phyloP scores from a whole-genome alignment of 352 stramenopile species.

The Phytophthora agathidicida region DNA sequence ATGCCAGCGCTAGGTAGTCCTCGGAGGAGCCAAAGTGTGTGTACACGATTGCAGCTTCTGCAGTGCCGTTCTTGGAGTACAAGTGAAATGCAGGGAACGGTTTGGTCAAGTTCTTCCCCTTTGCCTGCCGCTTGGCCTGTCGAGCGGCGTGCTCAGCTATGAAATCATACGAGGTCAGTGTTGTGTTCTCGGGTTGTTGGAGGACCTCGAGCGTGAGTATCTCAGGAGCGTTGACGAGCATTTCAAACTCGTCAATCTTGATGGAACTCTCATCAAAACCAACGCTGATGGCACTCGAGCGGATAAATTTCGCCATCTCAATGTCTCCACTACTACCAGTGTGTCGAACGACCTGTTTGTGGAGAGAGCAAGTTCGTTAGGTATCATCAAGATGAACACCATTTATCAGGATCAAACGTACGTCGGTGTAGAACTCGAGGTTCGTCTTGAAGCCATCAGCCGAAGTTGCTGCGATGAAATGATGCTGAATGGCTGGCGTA shows the following conservation, averaged over 20 bases:
- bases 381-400: background rate
- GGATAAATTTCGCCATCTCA: constrained; percentile 83
- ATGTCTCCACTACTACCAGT: constrained; percentile 68
- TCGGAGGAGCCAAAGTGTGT: constrained; percentile 72
- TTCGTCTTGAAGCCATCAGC: constrained; percentile 67
- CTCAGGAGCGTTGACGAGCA: constrained; percentile 77
- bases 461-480: constrained; percentile 78
- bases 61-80: constrained; percentile 81
- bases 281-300: constrained; percentile 70
- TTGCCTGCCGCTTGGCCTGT: constrained; percentile 33
- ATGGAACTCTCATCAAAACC: constrained; percentile 77
- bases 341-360: constrained; percentile 49
- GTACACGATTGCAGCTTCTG: constrained; percentile 66
- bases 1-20: constrained; percentile 67
- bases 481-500: constrained; percentile 73
- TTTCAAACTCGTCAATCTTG: constrained; percentile 86
- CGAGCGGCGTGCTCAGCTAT: constrained; percentile 26
- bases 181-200: constrained; percentile 25
- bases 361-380: background rate
- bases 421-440: constrained; percentile 75
- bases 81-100: constrained; percentile 74
- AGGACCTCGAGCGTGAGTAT: constrained; percentile 56
- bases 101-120: constrained; percentile 34
- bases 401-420: constrained; percentile 17
- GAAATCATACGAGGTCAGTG: constrained; percentile 31